Base-by-base conservation (phyloP, 2,329 filamentous ascomycete genomes). In the Calonectria naviculata region DNA sequence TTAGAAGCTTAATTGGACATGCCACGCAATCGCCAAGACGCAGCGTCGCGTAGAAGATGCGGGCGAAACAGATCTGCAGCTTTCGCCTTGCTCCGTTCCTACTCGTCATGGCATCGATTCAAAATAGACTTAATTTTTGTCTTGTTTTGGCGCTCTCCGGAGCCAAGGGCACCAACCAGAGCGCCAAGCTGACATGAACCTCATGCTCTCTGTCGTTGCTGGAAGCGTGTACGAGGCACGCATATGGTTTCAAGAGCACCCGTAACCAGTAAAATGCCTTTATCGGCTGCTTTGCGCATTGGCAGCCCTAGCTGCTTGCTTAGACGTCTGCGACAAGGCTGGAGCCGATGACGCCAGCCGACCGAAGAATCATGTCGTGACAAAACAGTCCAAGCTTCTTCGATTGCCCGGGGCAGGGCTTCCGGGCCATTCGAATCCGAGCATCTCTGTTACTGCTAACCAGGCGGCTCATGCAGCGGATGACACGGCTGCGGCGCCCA, bases 51-150 rank as follows among this genome's bases (percentile, higher is more conserved):
- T 15, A 15, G 38, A 38, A 58, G 21, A 56, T 58, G 52, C n/a
- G 21, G 19, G 17, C 15, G 28, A 19, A 21, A 56, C 31, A 26
- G 52, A 58, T 58, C 34, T 26, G 52, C 31, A 38, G 31, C 15
- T 24, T 49, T 26, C 46, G 12, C 13, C 12, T 12, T 12, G 9
- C 42, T 46, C 42, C 6, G 8, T 9, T 9, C 21, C 19, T n/a
- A 3, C 41, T 44, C n/a, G 10, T n/a, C 21, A 5, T 24, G 19
- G 41, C 9, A 19, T 49, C 24, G 13, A 13, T 21, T 26, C 36
- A n/a, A 54, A 58, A 58, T 58, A 58, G 34, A 28, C 31, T 58
- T 58, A 58, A 38, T 58, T 56, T 58, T 56, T 54, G 29, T 17
- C 49, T 26, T n/a, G n/a, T 46, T 46, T 46, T 21, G 42, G 21